Evolutionary conservation across 805 yeast species (phyloP).

Genomic region (Candida anglica): DNA sequence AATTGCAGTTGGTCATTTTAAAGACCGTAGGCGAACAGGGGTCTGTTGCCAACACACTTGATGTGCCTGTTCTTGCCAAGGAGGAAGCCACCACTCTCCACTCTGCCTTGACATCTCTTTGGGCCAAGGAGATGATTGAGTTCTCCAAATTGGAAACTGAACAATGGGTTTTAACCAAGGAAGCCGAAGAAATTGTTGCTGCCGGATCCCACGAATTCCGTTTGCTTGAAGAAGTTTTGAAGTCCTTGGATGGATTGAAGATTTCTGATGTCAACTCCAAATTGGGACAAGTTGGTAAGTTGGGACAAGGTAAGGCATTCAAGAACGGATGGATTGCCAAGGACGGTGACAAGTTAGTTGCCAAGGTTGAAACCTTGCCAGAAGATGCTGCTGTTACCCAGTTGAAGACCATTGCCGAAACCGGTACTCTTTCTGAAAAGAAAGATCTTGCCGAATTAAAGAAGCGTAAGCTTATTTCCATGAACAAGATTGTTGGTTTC

Average conservation of each 20-base stretch:
- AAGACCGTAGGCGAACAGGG: conserved; percentile 55
- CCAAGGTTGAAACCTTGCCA: conserved; percentile 55
- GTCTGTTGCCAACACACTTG: conserved; percentile 65
- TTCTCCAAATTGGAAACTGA: conserved; percentile 74
- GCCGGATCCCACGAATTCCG: conserved; percentile 91
- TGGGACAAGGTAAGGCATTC: conserved; percentile 97
- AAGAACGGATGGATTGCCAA: conserved; percentile 95
- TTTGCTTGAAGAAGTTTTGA: conserved; percentile 68
- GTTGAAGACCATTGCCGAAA: conserved; percentile 51
- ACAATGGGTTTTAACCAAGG: conserved; percentile 68
- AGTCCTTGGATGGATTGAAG: conserved; percentile 74
- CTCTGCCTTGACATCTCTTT: conserved; percentile 81
- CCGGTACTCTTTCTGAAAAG: conserved; percentile 55
- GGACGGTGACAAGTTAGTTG: conserved; percentile 73
- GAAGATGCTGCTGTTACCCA: conserved; percentile 64
- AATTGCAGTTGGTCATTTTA: conserved; percentile 59
- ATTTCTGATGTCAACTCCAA: conserved; percentile 69
- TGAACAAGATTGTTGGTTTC: conserved; percentile 73
- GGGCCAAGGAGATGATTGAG: conserved; percentile 76
- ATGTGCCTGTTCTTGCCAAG: conserved; percentile 54
- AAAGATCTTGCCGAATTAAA: conserved; percentile 80
- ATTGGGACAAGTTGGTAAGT: conserved; percentile 78
- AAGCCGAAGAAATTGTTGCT: conserved; percentile 73
- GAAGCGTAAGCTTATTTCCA: conserved; percentile 81
- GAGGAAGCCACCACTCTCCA: conserved; percentile 57